Percentiles rank a stretch among this genome's conserved stretches.
These are phyloP conservation scores for Clitopilus hobsonii DNA, from an alignment of 768 basidiomycete species.

Conservation along the genomic window DNA sequence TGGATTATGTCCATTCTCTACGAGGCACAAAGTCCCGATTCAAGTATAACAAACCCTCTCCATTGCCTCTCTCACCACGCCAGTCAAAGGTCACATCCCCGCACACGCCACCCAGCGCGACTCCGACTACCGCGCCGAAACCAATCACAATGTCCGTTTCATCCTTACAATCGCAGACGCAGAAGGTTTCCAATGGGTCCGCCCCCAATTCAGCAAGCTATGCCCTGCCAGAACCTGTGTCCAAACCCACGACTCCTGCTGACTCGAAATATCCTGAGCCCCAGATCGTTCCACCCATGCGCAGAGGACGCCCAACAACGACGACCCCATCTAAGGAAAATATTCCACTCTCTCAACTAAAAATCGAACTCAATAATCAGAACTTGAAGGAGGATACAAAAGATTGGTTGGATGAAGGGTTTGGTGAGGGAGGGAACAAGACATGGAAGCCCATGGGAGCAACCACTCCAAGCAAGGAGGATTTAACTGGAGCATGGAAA, in stretches of 20 bases:
- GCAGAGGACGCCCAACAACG: slow-evolving; percentile 11
- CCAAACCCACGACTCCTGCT: slow-evolving; percentile 23
- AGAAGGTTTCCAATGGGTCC: neutral
- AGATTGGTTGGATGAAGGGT: slow-evolving; percentile 32
- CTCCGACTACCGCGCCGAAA: neutral
- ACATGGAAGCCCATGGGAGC: slow-evolving; percentile 40
- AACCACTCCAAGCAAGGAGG: slow-evolving; percentile 17
- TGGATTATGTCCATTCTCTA: slow-evolving; percentile 77
- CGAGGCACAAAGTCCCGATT: slow-evolving; percentile 84
- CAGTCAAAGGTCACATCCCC: slow-evolving; percentile 10
- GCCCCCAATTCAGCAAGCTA: neutral
- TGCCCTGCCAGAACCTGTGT: neutral
- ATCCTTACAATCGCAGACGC: slow-evolving; percentile 16
- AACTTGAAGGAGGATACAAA: slow-evolving; percentile 11
- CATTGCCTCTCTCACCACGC: slow-evolving; percentile 42
- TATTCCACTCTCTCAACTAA: neutral
- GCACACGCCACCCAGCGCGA: neutral
- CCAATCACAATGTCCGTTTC: slow-evolving; percentile 15
- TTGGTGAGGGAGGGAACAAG: slow-evolving; percentile 37
- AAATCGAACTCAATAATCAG: slow-evolving; percentile 4
- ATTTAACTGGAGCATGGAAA: slow-evolving; percentile 36
- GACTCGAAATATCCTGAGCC: slow-evolving; percentile 29
- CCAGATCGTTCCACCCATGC: slow-evolving; percentile 12
- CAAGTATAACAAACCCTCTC: slow-evolving; percentile 54
- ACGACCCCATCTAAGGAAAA: slow-evolving; percentile 7